phyloP scores from a whole-genome alignment of 2,329 filamentous ascomycete species.

The Apiospora saccharicola region DNA sequence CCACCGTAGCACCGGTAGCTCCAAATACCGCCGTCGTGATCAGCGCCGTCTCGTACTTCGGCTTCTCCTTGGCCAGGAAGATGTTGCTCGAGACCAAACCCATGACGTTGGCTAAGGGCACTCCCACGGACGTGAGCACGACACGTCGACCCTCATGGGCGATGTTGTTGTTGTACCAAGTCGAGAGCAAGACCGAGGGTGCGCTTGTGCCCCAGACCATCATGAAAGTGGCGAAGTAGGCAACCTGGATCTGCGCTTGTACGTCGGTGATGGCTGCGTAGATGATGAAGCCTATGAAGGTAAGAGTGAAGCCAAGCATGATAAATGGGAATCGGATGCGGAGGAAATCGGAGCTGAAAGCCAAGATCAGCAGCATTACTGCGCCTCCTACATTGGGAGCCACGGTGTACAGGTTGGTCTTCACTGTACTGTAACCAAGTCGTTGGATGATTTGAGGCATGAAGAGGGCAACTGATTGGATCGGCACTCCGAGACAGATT shows the following conservation, averaged over 20 bases:
- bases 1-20: slow-evolving; percentile 62
- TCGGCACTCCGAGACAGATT: slow-evolving; percentile 64
- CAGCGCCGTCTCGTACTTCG: slow-evolving; percentile 71
- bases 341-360: slow-evolving; percentile 72
- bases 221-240: slow-evolving; percentile 82
- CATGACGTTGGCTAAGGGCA: slow-evolving; percentile 80
- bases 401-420: slow-evolving; percentile 82
- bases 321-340: slow-evolving; percentile 77
- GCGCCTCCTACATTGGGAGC: slow-evolving; percentile 80
- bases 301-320: slow-evolving; percentile 75
- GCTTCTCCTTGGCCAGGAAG: slow-evolving; percentile 68
- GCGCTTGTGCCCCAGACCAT: slow-evolving; percentile 83
- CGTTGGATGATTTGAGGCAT: slow-evolving; percentile 62
- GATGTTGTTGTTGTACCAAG: slow-evolving; percentile 84
- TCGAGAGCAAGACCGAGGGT: slow-evolving; percentile 70
- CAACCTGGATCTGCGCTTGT: slow-evolving; percentile 65
- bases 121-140: slow-evolving; percentile 74
- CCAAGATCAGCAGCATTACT: slow-evolving; percentile 74
- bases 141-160: slow-evolving; percentile 78
- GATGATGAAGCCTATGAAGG: slow-evolving; percentile 80
- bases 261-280: slow-evolving; percentile 75
- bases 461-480: slow-evolving; percentile 64
- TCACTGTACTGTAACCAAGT: slow-evolving; percentile 56
- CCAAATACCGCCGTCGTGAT: slow-evolving; percentile 72
- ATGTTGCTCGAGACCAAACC: slow-evolving; percentile 74